Evolutionary conservation across 2,329 filamentous ascomycete species (phyloP).

Genomic region (Colletotrichum somersetense): DNA sequence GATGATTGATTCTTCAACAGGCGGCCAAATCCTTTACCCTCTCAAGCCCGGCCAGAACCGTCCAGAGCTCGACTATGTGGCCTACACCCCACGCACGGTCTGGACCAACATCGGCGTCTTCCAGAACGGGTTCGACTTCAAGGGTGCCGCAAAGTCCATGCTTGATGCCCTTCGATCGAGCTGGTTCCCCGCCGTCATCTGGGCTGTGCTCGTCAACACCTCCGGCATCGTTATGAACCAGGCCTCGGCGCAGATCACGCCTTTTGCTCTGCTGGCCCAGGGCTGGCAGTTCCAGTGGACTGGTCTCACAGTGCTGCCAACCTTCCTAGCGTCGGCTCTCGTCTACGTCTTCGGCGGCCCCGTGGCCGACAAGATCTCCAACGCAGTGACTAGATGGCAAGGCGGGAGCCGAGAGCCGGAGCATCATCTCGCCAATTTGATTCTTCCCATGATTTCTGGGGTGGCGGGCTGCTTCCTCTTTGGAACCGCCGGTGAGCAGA

Average conservation of each 20-base stretch:
- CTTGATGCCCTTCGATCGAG: constrained; percentile 50
- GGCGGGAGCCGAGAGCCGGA: constrained; percentile 49
- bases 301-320: constrained; percentile 47
- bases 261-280: constrained; percentile 33
- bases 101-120: constrained; percentile 52
- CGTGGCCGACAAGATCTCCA: constrained; percentile 48
- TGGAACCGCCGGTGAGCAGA: constrained; percentile 47
- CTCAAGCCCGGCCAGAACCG: constrained; percentile 46
- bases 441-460: constrained; percentile 48
- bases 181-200: constrained; percentile 51
- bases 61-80: constrained; percentile 47
- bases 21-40: constrained; percentile 42
- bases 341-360: constrained; percentile 48
- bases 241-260: constrained; percentile 46
- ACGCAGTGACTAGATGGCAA: constrained; percentile 47
- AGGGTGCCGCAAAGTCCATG: constrained; percentile 44
- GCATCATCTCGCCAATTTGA: constrained; percentile 50
- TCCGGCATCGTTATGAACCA: constrained; percentile 49
- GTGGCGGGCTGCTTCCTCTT: constrained; percentile 50
- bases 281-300: constrained; percentile 49
- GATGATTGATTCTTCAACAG: constrained; percentile 5
- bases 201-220: constrained; percentile 49
- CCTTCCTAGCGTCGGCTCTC: constrained; percentile 40
- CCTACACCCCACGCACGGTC: constrained; percentile 46
- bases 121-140: constrained; percentile 47